Evolutionary conservation across 2,329 filamentous ascomycete species (phyloP).

Genomic region (Rhynchosporium graminicola): DNA sequence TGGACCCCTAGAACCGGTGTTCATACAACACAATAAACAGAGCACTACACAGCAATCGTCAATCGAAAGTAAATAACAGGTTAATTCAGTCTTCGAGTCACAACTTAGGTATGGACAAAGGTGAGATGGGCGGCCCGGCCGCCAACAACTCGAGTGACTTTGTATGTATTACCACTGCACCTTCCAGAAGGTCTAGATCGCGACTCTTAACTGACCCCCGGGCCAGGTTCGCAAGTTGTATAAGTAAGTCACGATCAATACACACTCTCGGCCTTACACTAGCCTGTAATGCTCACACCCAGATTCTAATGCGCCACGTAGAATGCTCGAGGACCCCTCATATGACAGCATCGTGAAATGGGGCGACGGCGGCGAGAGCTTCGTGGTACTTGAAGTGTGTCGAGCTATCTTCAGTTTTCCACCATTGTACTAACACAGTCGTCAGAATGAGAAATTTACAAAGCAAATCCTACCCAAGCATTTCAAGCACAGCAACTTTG

Average conservation of each 20-base stretch:
- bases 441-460: slow-evolving; percentile 94
- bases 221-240: slow-evolving; percentile 92
- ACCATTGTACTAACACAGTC: slow-evolving; percentile 28
- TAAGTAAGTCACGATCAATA: slow-evolving; percentile 65
- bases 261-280: slow-evolving; percentile 20
- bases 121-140: slow-evolving; percentile 37
- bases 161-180: slow-evolving; percentile 58
- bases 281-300: slow-evolving; percentile 38
- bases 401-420: slow-evolving; percentile 1
- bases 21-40: background rate
- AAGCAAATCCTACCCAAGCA: slow-evolving; percentile 96
- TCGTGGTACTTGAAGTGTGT: slow-evolving; percentile 91
- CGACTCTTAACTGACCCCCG: slow-evolving; percentile 9
- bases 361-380: slow-evolving; percentile 93
- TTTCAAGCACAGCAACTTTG: slow-evolving; percentile 99
- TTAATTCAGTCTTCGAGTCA: background rate
- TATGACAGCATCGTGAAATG: slow-evolving; percentile 93
- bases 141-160: slow-evolving; percentile 93
- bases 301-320: slow-evolving; percentile 44
- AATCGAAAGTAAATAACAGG: background rate
- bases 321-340: slow-evolving; percentile 94
- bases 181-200: slow-evolving; percentile 11
- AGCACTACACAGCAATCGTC: background rate
- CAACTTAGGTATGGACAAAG: slow-evolving; percentile 38
- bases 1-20: slow-evolving; percentile 5